Percentiles rank a stretch among this genome's conserved stretches.
These are phyloP conservation scores for Lactifluus hygrophoroides DNA, from an alignment of 768 basidiomycete genomes.

Conservation along the genomic window DNA sequence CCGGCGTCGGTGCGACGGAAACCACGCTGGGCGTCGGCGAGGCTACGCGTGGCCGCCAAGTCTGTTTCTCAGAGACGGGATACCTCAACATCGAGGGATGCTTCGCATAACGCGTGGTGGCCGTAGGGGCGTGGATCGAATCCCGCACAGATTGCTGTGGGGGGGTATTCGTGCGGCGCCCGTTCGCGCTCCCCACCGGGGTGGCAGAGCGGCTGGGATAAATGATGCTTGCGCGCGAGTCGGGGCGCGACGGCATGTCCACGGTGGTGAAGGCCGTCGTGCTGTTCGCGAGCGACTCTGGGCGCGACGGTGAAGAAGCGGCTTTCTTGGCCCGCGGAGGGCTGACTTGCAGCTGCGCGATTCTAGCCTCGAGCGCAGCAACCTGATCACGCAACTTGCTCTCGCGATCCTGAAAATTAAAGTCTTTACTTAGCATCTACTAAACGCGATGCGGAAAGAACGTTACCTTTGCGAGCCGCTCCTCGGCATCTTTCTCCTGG, in stretches of 20 bases:
- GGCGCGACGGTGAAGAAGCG: background rate
- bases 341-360: slow-evolving; percentile 49
- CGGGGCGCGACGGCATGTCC: slow-evolving; percentile 51
- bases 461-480: slow-evolving; percentile 56
- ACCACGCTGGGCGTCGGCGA: slow-evolving; percentile 74
- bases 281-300: background rate
- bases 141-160: slow-evolving; percentile 58
- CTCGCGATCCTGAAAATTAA: slow-evolving; percentile 52
- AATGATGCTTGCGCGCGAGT: slow-evolving; percentile 63
- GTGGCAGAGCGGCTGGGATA: slow-evolving; percentile 46
- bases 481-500: slow-evolving; percentile 67
- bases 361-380: slow-evolving; percentile 49
- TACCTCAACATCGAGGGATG: background rate
- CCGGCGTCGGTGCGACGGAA: slow-evolving; percentile 61
- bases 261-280: background rate
- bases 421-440: background rate
- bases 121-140: slow-evolving; percentile 48
- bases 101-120: slow-evolving; percentile 15
- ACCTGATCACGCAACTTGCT: slow-evolving; percentile 61
- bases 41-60: slow-evolving; percentile 32
- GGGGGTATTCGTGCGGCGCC: slow-evolving; percentile 40
- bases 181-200: slow-evolving; percentile 35
- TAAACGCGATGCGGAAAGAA: background rate
- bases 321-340: slow-evolving; percentile 39
- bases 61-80: background rate